Evolutionary conservation across 148 eudicot species (phyloP).

Genomic region (Camellia lanceoleosa): DNA sequence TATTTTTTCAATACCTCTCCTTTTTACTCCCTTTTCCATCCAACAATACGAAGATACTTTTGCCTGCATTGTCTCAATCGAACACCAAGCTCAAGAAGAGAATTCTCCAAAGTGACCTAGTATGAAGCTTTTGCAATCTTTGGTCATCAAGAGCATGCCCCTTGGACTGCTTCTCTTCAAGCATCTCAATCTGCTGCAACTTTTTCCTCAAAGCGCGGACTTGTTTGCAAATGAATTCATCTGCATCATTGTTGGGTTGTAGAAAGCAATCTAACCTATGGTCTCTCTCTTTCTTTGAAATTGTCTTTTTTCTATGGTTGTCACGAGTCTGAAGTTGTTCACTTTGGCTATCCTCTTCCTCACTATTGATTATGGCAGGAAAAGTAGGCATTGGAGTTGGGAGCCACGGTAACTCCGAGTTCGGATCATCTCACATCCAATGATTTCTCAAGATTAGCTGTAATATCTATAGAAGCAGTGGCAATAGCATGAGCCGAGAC

Average conservation of each 20-base stretch:
- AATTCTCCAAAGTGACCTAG: slow-evolving; percentile 54
- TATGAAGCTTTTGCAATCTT: slow-evolving; percentile 74
- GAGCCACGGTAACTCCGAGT: slow-evolving; percentile 81
- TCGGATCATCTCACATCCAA: slow-evolving; percentile 79
- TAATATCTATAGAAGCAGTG: slow-evolving; percentile 62
- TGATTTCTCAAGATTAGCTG: slow-evolving; percentile 72
- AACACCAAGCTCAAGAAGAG: slow-evolving; percentile 78
- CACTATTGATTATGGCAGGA: slow-evolving; percentile 84
- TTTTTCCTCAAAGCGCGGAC: slow-evolving; percentile 71
- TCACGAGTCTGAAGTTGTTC: slow-evolving; percentile 57
- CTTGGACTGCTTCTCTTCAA: slow-evolving; percentile 70
- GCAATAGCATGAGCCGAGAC: slow-evolving; percentile 61
- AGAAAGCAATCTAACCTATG: slow-evolving; percentile 57
- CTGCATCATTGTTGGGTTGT: slow-evolving; percentile 39
- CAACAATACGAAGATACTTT: slow-evolving; percentile 29
- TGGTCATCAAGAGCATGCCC: slow-evolving; percentile 88
- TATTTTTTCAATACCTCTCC: slow-evolving; percentile 57
- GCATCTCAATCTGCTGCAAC: slow-evolving; percentile 97
- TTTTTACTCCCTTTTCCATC: slow-evolving; percentile 61
- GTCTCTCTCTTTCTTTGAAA: slow-evolving; percentile 32
- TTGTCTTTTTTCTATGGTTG: slow-evolving; percentile 25
- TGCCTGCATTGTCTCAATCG: slow-evolving; percentile 38
- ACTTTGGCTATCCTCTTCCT: slow-evolving; percentile 65
- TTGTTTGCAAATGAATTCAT: slow-evolving; percentile 51
- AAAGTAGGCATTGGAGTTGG: slow-evolving; percentile 91